These are phyloP conservation scores for Aureobasidium sp. DNA, from an alignment of 2,329 filamentous ascomycete species.

Conservation along the genomic window DNA sequence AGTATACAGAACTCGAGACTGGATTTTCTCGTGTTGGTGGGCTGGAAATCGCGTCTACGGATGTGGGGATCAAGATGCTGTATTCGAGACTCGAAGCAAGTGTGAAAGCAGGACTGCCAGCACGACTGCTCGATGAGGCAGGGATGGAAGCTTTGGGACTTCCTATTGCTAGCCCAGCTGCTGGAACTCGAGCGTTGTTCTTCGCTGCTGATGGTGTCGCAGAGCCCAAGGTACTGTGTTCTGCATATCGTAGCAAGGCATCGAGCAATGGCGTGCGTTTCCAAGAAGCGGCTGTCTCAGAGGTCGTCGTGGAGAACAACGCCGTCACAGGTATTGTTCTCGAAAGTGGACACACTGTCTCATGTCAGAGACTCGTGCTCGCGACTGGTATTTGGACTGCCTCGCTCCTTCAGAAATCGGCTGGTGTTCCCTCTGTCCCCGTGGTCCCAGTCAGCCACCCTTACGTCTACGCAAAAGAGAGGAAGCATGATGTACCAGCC, in stretches of 20 bases:
- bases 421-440: conserved; percentile 24
- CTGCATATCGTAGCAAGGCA: not conserved
- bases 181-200: not conserved
- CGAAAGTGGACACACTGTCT: not conserved
- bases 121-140: not conserved
- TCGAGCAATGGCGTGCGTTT: not conserved
- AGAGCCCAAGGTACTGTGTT: conserved; percentile 13
- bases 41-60: conserved; percentile 11
- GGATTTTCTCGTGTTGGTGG: conserved; percentile 13
- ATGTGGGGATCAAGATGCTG: conserved; percentile 2
- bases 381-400: conserved; percentile 28
- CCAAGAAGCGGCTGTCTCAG: not conserved
- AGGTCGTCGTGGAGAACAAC: not conserved
- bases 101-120: not conserved
- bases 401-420: not conserved
- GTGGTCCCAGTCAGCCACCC: conserved; percentile 32
- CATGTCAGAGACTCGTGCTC: not conserved
- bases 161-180: not conserved
- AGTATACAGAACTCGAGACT: conserved; percentile 4
- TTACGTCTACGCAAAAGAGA: conserved; percentile 27
- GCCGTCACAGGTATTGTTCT: not conserved
- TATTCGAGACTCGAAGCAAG: not conserved
- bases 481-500: conserved; percentile 6
- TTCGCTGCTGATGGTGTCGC: conserved; percentile 16
- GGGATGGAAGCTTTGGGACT: not conserved